Base-by-base conservation (phyloP, 768 basidiomycete species). In the Tulasnella sp. region DNA sequence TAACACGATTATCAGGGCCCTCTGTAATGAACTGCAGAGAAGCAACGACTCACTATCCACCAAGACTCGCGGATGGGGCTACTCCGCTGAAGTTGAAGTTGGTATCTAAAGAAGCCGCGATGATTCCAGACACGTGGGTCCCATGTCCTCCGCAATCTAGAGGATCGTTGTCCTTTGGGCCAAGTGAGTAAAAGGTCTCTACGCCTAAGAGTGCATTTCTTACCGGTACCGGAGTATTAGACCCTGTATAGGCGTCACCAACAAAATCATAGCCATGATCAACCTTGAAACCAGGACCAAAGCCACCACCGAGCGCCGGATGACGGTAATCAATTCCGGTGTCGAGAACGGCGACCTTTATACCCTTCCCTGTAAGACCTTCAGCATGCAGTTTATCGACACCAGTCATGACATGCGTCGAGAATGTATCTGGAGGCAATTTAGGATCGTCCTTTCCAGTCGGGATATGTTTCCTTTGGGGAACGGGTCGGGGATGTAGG, bases 51-150 rank as follows among this genome's bases (percentile, higher is more conserved):
- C 56, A 45, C 65, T 78, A 79, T 4, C 71, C 60, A 3, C 66
- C 71, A 32, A 82, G 62, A 2, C 71, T 71, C 0, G 80, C 76
- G 1, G 71, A 69, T 52, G 72, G 80, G 2, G 83, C 81, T 34
- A 81, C 81, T 48, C 83, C 83, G 42, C 74, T 76, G 58, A 83
- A 75, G 63, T 77, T 77, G 67, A 75, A 80, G 31, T 62, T 59
- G 59, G 82, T 83, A 40, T 66, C 72, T 22, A 28, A 44, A 22
- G 28, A 31, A 19, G 35, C 59, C 12, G 60, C 66, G 53, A 65
- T 57, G 46, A 61, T 61, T 58, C 73, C 73, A 13, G 71, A 70
- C 28, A 78, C 76, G 57, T 78, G 77, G 1, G 76, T 77, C 34
- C 76, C 76, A 22, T 40, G 49, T 20, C 53, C 53, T 12, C 8